Percentiles rank a stretch among this genome's conserved stretches.
These are phyloP conservation scores for Solanum corneliomulleri DNA, from an alignment of 257 asterid species.

Conservation along the genomic window DNA sequence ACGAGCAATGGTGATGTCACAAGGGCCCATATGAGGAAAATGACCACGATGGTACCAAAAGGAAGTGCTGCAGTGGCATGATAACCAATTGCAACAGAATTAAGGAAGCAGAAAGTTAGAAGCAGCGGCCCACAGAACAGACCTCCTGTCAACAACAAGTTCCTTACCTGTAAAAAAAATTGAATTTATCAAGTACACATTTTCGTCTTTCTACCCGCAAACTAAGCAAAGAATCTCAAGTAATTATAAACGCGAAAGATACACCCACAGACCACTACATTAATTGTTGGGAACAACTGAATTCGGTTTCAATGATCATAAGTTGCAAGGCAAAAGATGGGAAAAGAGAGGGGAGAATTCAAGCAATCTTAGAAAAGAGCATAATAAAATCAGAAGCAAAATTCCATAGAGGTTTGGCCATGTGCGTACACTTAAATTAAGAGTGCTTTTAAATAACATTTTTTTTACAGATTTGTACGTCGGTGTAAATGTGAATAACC, in stretches of 20 bases:
- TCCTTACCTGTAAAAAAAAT: constrained; percentile 12
- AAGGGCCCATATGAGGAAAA: constrained; percentile 22
- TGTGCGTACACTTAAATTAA: not conserved
- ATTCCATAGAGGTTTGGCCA: not conserved
- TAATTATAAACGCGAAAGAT: not conserved
- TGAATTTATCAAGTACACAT: not conserved
- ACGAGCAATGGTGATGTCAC: constrained; percentile 24
- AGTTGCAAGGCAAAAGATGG: not conserved
- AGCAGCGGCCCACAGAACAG: constrained; percentile 20
- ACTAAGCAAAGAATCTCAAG: not conserved
- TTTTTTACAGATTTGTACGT: not conserved
- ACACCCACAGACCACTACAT: not conserved
- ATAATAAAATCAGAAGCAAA: not conserved
- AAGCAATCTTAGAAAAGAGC: not conserved
- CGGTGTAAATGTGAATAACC: not conserved
- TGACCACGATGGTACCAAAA: constrained; percentile 17
- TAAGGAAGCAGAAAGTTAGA: constrained; percentile 20
- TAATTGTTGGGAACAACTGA: not conserved
- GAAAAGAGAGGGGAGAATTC: not conserved
- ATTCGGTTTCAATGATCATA: not conserved
- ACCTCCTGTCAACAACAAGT: constrained; percentile 14
- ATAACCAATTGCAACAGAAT: constrained; percentile 17
- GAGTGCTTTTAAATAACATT: not conserved
- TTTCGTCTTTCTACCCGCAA: not conserved
- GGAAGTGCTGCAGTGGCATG: constrained; percentile 25